Percentiles rank a stretch among this genome's conserved stretches.
phyloP scores from a whole-genome alignment of 768 basidiomycete genomes.

The Dioszegia hungarica region DNA sequence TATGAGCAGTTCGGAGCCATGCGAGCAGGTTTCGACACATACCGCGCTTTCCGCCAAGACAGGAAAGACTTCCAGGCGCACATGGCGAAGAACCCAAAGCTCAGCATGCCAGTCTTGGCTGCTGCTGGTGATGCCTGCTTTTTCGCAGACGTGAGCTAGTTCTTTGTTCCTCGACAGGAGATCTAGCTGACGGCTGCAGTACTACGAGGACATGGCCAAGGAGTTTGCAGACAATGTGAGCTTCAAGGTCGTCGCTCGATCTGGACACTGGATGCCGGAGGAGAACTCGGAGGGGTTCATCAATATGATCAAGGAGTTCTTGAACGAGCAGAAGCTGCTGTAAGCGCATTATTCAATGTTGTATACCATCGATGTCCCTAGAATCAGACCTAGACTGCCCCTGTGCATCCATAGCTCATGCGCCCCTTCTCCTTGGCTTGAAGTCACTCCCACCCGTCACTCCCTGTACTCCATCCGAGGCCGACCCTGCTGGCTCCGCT shows the following conservation, averaged over 20 bases:
- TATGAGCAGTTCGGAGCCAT: constrained; percentile 26
- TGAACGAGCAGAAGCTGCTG: constrained; percentile 1
- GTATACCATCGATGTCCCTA: background rate
- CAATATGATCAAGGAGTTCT: constrained; percentile 6
- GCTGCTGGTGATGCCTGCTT: constrained; percentile 18
- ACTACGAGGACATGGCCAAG: constrained; percentile 12
- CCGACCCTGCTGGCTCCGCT: background rate
- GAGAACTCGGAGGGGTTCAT: constrained; percentile 30
- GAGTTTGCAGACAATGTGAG: constrained; percentile 23
- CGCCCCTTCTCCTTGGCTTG: constrained; percentile 3
- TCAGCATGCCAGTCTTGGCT: constrained; percentile 12
- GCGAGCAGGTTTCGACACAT: constrained; percentile 24
- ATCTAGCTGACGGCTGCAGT: background rate
- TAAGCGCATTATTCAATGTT: too few relatives aligned
- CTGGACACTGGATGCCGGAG: constrained; percentile 33
- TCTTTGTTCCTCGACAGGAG: too few relatives aligned
- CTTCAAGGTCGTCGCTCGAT: constrained; percentile 11
- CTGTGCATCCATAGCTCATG: background rate
- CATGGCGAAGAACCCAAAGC: constrained; percentile 15
- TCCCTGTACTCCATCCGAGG: background rate
- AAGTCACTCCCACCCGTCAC: background rate
- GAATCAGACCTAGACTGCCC: background rate
- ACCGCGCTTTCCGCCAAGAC: constrained; percentile 23
- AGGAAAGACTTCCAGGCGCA: constrained; percentile 2
- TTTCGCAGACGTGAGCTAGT: constrained; percentile 2